These are phyloP conservation scores for Lepidium sativum DNA, from an alignment of 345 rosid species.

Conservation along the genomic window DNA sequence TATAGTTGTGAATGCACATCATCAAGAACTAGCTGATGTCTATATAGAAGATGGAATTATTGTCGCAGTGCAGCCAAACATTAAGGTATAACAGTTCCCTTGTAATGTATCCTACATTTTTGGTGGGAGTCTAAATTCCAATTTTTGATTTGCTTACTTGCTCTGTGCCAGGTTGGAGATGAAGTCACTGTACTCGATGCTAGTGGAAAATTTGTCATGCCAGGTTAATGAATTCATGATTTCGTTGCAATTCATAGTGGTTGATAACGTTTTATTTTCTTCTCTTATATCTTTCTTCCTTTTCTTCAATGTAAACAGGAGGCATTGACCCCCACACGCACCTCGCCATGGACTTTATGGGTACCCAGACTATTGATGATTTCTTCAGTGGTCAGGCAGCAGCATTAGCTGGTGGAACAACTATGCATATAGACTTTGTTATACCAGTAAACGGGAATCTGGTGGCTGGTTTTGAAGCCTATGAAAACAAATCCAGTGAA, in stretches of 20 bases:
- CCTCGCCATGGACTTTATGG: constrained; percentile 75
- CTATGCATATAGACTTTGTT: constrained; percentile 94
- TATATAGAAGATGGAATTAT: constrained; percentile 77
- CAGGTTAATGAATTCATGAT: constrained; percentile 40
- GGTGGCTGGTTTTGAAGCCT: constrained; percentile 63
- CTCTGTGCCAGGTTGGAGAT: constrained; percentile 59
- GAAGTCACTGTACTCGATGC: constrained; percentile 86
- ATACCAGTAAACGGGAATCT: constrained; percentile 77
- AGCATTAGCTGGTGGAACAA: constrained; percentile 98
- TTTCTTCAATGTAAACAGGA: constrained; percentile 36
- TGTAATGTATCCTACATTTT: not conserved
- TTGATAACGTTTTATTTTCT: not conserved
- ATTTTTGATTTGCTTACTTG: not conserved
- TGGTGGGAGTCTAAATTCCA: not conserved
- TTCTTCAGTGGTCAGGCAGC: constrained; percentile 99
- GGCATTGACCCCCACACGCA: constrained; percentile 98
- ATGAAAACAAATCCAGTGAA: constrained; percentile 54
- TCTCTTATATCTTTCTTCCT: not conserved
- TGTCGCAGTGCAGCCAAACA: constrained; percentile 59
- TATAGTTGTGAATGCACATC: constrained; percentile 82
- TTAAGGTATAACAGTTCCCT: constrained; percentile 34
- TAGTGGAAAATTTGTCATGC: constrained; percentile 90
- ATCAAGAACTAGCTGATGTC: constrained; percentile 77
- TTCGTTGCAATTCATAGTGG: no score
- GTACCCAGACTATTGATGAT: constrained; percentile 68